Evolutionary conservation across 305 asterid genomes (phyloP), one percentile per base, ranked within the genome.

Genomic region (Fraxinus dipetala): DNA sequence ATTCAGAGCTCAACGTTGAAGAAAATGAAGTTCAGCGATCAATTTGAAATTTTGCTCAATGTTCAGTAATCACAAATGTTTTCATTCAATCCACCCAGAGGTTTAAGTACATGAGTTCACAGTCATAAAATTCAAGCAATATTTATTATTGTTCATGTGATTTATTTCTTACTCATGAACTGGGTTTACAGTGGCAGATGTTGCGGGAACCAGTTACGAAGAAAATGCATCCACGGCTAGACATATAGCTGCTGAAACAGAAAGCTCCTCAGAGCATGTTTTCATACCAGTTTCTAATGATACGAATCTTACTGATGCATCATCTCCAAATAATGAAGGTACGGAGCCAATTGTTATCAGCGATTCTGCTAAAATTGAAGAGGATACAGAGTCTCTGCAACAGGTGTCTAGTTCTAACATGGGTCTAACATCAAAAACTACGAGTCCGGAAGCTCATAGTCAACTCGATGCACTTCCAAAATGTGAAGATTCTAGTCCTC

Each of bases 121-220:
- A 59, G 13, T 24, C 48, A 51, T 83, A 16, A 69, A 69, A 69
- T 69, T 31, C 79, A 51, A 32, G 11, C 63, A 20, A 20, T 20
- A 78, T 80, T 59, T 14, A 40, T 43, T 80, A 10, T 75, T 78
- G 38, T 85, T 35, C 89, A 79, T 59, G 8, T 72, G 76, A 73
- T 79, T 79, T 72, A 67, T 76, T 35, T 20, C 61, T 80, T 76
- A 86, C 85, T 81, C 78, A 32, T 70, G 65, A 75, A 72, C 59
- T 83, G 84, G 75, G 79, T 85, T 82, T 90, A 79, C 84, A 83
- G 87, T 84, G 80, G 82, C 75, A 73, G 78, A 82, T 83, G 26
- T 76, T 75, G 83, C 18, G 26, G 89, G 56, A 82, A 78, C 30
- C 31, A 56, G 78, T 38, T 84, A 72, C 76, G 77, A 70, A 14